Evolutionary conservation across 352 stramenopile species (phyloP), one percentile per base, ranked within the genome.

Genomic region (Phytophthora syringae): DNA sequence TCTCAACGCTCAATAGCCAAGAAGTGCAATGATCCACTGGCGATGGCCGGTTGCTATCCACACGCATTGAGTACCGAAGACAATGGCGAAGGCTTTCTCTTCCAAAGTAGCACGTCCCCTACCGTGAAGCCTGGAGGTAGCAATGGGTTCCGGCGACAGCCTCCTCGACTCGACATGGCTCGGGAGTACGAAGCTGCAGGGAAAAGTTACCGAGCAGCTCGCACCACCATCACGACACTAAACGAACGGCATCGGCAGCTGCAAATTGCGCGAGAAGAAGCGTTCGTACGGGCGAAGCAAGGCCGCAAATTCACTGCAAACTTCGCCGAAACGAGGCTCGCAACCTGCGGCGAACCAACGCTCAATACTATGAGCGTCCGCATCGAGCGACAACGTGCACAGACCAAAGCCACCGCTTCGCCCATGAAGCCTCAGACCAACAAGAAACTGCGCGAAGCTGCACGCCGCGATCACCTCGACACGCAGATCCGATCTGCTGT

Each of bases 291-390:
- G 1, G 64, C 80, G 1, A 24, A 61, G 25, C 50, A 80, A 5
- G 63, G 68, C 9, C 52, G 69, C 5, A 80, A 81, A 32, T 88
- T 84, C 59, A 75, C 59, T n/a, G 58, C 80, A 22, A 64, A 60
- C 22, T 92, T 92, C 22, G 67, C 76, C 5, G 83, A 92, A 70
- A 86, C 70, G 12, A 67, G 83, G 21, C 66, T 94, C 2, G 83
- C 72, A 18, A 91, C 85, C 2, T 88, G 75, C 16, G 83, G 83
- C 9, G 37, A 67, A n/a, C 82, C 82, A 12, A 92, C 82, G 4
- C 57, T 94, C 30, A 94, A 94, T 51, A 82, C 72, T 0, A 79
- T 90, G 64, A 71, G 64, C 42, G 76, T 92, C 12, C 57, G 76
- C 20, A 86, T 92, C 37, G 67, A 76, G 32, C 67, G 84, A 2